Conservation (phyloP, 495 filamentous ascomycete species). For the Neurospora africana region DNA sequence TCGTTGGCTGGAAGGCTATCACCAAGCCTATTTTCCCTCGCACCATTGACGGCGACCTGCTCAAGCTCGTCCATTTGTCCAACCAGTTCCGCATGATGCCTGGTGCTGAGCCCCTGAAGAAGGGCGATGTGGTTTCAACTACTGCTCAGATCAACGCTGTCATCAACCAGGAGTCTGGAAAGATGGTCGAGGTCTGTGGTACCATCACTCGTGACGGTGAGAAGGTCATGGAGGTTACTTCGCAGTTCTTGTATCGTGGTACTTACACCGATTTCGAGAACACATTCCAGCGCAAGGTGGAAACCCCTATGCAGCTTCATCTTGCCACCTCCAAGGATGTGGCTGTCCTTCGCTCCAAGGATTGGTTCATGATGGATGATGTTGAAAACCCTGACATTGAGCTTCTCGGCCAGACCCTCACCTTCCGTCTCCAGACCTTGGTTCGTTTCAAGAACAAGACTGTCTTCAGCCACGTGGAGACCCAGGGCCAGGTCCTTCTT, state of each 20-base stretch:
- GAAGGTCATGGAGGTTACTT: constrained; percentile 96
- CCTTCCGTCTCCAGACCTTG: constrained; percentile 88
- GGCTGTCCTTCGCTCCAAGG: constrained; percentile 86
- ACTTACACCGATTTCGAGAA: constrained; percentile 89
- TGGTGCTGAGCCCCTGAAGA: constrained; percentile 86
- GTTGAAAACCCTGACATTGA: constrained; percentile 61
- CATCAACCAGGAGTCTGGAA: constrained; percentile 94
- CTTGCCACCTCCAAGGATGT: constrained; percentile 80
- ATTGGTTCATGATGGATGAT: constrained; percentile 78
- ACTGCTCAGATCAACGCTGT: constrained; percentile 96
- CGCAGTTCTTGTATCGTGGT: constrained; percentile 93
- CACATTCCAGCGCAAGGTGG: constrained; percentile 94
- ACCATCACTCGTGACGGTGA: constrained; percentile 80
- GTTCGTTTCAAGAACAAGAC: constrained; percentile 90
- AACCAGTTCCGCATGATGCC: constrained; percentile 98
- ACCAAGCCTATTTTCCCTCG: constrained; percentile 97
- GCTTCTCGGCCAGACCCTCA: constrained; percentile 81
- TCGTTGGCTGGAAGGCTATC: constrained; percentile 98
- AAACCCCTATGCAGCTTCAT: constrained; percentile 91
- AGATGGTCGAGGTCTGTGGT: constrained; percentile 98
- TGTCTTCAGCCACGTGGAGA: constrained; percentile 87
- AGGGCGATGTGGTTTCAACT: constrained; percentile 84
- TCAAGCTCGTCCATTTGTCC: constrained; percentile 90
- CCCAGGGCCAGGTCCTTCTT: constrained; percentile 80
- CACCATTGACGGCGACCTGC: constrained; percentile 85